Base-by-base conservation (phyloP, 768 basidiomycete species). In the Mycena alexandri region DNA sequence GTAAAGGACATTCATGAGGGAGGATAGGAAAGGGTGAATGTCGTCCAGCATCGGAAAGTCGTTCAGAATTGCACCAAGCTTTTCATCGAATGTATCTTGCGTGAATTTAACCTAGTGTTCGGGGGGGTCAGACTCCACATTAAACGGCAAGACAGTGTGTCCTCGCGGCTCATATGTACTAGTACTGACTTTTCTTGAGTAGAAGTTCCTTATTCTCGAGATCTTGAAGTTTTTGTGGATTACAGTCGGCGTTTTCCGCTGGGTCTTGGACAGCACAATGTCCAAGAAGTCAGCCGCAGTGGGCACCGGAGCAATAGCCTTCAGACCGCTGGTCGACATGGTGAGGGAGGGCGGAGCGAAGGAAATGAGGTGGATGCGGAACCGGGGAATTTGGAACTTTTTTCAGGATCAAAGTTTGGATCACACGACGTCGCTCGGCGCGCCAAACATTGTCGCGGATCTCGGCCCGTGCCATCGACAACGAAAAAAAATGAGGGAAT, bases 171-270 rank as follows among this genome's bases (percentile, higher is more conserved):
- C 29, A 29, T 29, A 9, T 38, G 38, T 10, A 9, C 14, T 38
- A 11, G 38, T 38, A 38, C 38, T 38, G 38, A 38, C 38, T 38
- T 99, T 99, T 78, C 97, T 90, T 97, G 99, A 98, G 80, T 99
- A 98, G 76, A 95, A 95, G 75, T 95, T 95, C 69, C 97, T 89
- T 82, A 99, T 99, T 72, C 97, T 92, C 72, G 95, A 96, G 80
- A 99, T 99, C 85, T 99, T 98, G 86, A 98, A 98, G 85, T 98
- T 98, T 86, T 98, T 98, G 82, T 98, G 98, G 77, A 99, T 98
- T 72, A 96, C 95, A 33, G 97, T 99, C 12, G 97, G 97, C 25
- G 97, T 99, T 85, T 98, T 98, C 75, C 97, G 85, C 83, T 98
- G 96, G 1, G 97, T 98, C 79, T 90, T 96, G 74, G 93, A 94